These are phyloP conservation scores for Dendrobium nobile DNA, from an alignment of 106 monocot genomes.

Conservation along the genomic window DNA sequence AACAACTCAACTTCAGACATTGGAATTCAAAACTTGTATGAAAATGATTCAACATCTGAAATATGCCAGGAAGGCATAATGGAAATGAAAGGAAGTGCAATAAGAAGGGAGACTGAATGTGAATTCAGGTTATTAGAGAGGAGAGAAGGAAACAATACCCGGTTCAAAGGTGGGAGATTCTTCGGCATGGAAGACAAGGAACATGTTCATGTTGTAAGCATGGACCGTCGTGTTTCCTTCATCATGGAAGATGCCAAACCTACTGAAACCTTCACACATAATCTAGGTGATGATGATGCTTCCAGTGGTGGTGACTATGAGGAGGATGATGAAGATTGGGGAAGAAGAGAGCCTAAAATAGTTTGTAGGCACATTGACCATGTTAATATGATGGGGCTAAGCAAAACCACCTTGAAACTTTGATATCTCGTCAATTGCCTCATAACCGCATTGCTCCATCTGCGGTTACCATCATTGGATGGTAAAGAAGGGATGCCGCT, in stretches of 20 bases:
- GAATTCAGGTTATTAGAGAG: conserved; percentile 79
- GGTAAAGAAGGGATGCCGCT: conserved; percentile 32
- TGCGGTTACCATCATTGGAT: conserved; percentile 39
- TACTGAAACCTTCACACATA: conserved; percentile 23
- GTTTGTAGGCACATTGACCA: conserved; percentile 79
- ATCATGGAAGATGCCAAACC: conserved; percentile 37
- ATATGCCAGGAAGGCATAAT: conserved; percentile 10
- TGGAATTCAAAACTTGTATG: background rate
- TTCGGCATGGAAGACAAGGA: conserved; percentile 25
- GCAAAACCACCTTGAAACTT: conserved; percentile 63
- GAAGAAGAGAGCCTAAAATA: conserved; percentile 69
- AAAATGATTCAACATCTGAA: conserved; percentile 38
- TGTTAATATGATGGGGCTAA: conserved; percentile 80
- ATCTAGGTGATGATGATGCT: conserved; percentile 5
- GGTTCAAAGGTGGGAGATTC: conserved; percentile 50
- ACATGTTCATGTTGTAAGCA: conserved; percentile 24
- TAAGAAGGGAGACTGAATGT: conserved; percentile 85
- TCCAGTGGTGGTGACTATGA: conserved; percentile 24
- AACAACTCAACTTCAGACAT: conserved; percentile 5
- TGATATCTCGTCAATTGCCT: conserved; percentile 83
- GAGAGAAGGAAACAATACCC: conserved; percentile 55
- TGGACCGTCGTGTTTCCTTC: conserved; percentile 67
- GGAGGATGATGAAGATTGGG: conserved; percentile 19
- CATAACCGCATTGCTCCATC: conserved; percentile 69
- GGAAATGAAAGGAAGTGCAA: conserved; percentile 68